Percentiles rank a stretch among this genome's conserved stretches.
Conservation (phyloP, 768 basidiomycete species). For the Punctularia strigosozonata region DNA sequence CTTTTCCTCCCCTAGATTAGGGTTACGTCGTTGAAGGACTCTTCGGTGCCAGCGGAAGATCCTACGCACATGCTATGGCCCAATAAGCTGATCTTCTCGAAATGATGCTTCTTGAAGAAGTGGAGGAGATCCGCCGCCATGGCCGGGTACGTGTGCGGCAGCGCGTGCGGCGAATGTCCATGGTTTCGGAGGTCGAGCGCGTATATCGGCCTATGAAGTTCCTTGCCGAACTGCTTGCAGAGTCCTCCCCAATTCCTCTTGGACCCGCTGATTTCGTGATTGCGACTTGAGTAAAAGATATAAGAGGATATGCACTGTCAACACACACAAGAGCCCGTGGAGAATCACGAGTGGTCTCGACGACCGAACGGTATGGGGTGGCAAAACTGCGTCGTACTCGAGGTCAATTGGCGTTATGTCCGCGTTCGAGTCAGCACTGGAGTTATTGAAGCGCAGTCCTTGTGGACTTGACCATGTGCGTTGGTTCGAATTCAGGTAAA, state of each 20-base stretch:
- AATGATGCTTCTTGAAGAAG: constrained; percentile 43
- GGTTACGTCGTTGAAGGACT: constrained; percentile 1
- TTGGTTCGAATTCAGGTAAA: too few species aligned
- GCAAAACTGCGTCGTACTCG: constrained; percentile 17
- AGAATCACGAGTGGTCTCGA: constrained; percentile 39
- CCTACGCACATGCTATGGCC: constrained; percentile 92
- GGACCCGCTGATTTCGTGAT: constrained; percentile 44
- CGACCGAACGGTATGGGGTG: constrained; percentile 13
- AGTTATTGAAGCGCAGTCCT: too few species aligned
- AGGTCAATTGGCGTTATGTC: constrained; percentile 20
- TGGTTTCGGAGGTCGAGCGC: constrained; percentile 84
- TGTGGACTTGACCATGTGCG: too few species aligned
- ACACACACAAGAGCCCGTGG: constrained; percentile 51
- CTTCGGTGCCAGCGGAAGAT: constrained; percentile 3
- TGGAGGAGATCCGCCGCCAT: constrained; percentile 73
- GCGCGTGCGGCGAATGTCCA: constrained; percentile 66
- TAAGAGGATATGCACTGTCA: background rate
- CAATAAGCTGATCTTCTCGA: constrained; percentile 58
- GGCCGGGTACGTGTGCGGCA: constrained; percentile 60
- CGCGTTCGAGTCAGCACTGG: too few species aligned
- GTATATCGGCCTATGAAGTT: constrained; percentile 59
- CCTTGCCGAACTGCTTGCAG: constrained; percentile 59
- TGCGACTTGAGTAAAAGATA: background rate
- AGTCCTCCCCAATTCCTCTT: constrained; percentile 86
- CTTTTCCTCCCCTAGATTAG: constrained; percentile 68